These are phyloP conservation scores for Aspergillus conjunctus DNA, from an alignment of 495 filamentous ascomycete species.

Conservation along the genomic window DNA sequence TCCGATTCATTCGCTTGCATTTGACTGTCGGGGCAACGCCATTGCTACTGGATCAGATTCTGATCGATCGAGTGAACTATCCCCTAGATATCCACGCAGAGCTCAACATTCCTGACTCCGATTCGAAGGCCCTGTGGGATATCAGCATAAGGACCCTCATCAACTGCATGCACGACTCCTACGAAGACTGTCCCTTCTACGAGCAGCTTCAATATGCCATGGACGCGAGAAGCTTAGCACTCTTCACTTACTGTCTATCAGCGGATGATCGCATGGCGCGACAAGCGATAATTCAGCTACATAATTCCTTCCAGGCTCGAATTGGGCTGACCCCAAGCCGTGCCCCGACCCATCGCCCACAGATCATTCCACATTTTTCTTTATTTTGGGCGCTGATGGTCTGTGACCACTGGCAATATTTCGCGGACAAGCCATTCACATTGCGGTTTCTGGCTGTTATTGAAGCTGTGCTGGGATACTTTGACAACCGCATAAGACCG, in stretches of 20 bases:
- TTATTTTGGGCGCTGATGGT: background rate
- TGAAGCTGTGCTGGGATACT: background rate
- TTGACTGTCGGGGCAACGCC: background rate
- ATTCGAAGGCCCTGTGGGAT: background rate
- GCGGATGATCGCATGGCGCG: background rate
- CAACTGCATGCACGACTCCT: conserved; percentile 7
- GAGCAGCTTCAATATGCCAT: conserved; percentile 6
- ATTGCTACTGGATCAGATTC: background rate
- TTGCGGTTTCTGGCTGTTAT: background rate
- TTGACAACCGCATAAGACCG: background rate
- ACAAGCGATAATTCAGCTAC: background rate
- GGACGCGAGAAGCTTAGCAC: background rate
- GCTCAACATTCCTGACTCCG: background rate
- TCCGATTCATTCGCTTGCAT: background rate
- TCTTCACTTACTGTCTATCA: background rate
- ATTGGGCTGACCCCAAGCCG: background rate
- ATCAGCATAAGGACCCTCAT: background rate
- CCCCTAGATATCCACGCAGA: background rate
- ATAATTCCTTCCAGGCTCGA: background rate
- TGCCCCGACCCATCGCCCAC: background rate
- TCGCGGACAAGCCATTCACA: background rate
- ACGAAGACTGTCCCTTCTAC: conserved; percentile 8
- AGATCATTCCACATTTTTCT: background rate
- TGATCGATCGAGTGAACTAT: background rate
- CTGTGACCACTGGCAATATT: background rate